A percentile compares a stretch with the other conserved stretches of the same genome.
phyloP scores from a whole-genome alignment of 2,329 filamentous ascomycete genomes.

The Hortaea sp. region DNA sequence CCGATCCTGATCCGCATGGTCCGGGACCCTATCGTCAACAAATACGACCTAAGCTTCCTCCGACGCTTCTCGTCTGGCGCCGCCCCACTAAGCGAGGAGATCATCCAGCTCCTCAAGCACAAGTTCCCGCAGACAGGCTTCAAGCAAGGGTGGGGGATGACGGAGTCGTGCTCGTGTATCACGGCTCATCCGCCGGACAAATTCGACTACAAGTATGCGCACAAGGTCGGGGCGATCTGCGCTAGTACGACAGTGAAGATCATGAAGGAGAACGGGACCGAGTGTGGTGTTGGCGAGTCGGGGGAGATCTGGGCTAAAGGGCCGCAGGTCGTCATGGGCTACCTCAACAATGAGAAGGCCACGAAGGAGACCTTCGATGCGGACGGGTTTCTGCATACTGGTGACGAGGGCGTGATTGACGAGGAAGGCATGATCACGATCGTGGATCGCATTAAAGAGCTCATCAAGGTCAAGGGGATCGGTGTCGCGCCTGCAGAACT shows the following conservation, averaged over 20 bases:
- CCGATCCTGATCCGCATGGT: constrained; percentile 53
- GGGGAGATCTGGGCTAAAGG: constrained; percentile 35
- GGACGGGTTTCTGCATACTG: constrained; percentile 49
- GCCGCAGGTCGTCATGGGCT: constrained; percentile 29
- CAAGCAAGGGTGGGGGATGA: constrained; percentile 61
- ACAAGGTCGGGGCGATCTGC: constrained; percentile 47
- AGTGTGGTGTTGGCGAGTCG: constrained; percentile 42
- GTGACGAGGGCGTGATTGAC: constrained; percentile 48
- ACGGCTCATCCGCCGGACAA: constrained; percentile 49
- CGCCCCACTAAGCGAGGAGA: constrained; percentile 47
- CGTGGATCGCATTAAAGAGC: constrained; percentile 55
- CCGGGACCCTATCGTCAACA: constrained; percentile 42
- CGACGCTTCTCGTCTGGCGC: constrained; percentile 50
- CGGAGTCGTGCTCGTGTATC: constrained; percentile 54
- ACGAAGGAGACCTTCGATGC: constrained; percentile 34
- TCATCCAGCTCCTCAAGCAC: constrained; percentile 45
- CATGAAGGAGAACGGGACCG: constrained; percentile 45
- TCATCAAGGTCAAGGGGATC: constrained; percentile 58
- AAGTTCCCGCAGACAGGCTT: constrained; percentile 52
- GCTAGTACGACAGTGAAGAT: constrained; percentile 52
- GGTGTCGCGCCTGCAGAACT: constrained; percentile 50
- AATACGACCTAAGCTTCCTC: constrained; percentile 49
- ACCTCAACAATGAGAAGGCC: constrained; percentile 25
- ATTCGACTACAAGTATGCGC: constrained; percentile 48
- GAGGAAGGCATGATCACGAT: constrained; percentile 47